These are phyloP conservation scores for Fusarium sp. DNA, from an alignment of 2,329 filamentous ascomycete species.

Conservation along the genomic window DNA sequence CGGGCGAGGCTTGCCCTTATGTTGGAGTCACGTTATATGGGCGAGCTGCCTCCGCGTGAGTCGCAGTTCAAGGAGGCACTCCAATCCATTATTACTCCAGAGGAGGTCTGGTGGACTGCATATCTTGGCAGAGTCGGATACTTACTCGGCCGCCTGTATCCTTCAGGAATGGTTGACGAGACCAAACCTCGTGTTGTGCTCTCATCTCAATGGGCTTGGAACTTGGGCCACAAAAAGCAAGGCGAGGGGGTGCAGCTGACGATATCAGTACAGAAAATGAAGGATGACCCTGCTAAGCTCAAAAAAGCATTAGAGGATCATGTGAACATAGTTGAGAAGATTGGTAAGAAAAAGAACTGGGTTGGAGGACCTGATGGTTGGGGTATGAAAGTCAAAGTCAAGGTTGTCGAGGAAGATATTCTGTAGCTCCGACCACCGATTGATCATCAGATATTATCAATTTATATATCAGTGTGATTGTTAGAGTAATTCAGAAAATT, in stretches of 20 bases:
- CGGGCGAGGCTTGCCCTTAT: conserved; percentile 27
- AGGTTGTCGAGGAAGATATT: conserved; percentile 28
- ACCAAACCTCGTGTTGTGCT: conserved; percentile 22
- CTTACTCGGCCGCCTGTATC: conserved; percentile 20
- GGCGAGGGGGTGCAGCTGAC: conserved; percentile 16
- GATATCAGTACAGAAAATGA: conserved; percentile 26
- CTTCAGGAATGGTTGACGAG: conserved; percentile 21
- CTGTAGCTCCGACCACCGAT: neutral
- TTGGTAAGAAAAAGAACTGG: conserved; percentile 33
- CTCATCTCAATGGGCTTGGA: conserved; percentile 27
- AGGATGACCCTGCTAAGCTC: conserved; percentile 22
- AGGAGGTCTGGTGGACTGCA: conserved; percentile 31
- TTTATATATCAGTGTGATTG: no score
- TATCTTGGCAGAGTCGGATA: conserved; percentile 29
- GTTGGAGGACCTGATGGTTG: conserved; percentile 24
- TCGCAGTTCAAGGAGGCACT: conserved; percentile 22
- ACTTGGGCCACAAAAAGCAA: conserved; percentile 16
- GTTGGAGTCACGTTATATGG: conserved; percentile 31
- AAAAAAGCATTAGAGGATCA: conserved; percentile 21
- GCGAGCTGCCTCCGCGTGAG: conserved; percentile 26
- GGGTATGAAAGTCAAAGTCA: conserved; percentile 27
- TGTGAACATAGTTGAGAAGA: conserved; percentile 27
- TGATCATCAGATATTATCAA: no score
- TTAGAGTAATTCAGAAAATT: no score
- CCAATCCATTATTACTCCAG: conserved; percentile 16